Percentiles rank a stretch among this genome's conserved stretches.
These are phyloP conservation scores for Fraxinus quadrangulata DNA, from an alignment of 257 asterid species.

Conservation along the genomic window DNA sequence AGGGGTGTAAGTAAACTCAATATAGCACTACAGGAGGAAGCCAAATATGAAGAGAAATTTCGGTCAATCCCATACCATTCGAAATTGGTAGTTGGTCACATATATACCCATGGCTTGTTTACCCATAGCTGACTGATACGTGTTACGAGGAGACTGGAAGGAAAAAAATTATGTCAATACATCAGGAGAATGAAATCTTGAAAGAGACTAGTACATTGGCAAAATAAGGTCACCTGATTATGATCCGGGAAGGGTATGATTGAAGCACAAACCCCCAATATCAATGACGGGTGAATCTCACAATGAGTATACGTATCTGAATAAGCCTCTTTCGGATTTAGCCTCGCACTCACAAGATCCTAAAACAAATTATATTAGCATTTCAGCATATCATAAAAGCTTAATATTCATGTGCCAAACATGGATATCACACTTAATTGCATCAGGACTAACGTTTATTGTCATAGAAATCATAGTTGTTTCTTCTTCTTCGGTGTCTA, in stretches of 20 bases:
- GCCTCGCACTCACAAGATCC: constrained; percentile 84
- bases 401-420: background rate
- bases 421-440: background rate
- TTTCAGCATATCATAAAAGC: constrained; percentile 29
- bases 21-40: constrained; percentile 1
- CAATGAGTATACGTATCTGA: constrained; percentile 93
- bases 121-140: constrained; percentile 99
- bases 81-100: constrained; percentile 93
- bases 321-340: constrained; percentile 78
- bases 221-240: constrained; percentile 64
- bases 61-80: constrained; percentile 66
- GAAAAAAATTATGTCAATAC: constrained; percentile 28
- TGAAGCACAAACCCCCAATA: constrained; percentile 97
- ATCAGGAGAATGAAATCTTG: constrained; percentile 20
- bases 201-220: constrained; percentile 9
- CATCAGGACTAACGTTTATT: constrained; percentile 51
- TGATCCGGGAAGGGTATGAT: constrained; percentile 99
- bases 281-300: constrained; percentile 94
- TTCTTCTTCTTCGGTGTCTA: constrained; percentile 97
- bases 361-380: constrained; percentile 29
- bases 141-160: constrained; percentile 96
- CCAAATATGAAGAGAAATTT: constrained; percentile 6
- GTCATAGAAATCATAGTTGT: constrained; percentile 99
- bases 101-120: constrained; percentile 98
- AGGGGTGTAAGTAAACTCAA: background rate